These are phyloP conservation scores for Aspergillus tanneri DNA, from an alignment of 2,329 filamentous ascomycete species.

Conservation along the genomic window DNA sequence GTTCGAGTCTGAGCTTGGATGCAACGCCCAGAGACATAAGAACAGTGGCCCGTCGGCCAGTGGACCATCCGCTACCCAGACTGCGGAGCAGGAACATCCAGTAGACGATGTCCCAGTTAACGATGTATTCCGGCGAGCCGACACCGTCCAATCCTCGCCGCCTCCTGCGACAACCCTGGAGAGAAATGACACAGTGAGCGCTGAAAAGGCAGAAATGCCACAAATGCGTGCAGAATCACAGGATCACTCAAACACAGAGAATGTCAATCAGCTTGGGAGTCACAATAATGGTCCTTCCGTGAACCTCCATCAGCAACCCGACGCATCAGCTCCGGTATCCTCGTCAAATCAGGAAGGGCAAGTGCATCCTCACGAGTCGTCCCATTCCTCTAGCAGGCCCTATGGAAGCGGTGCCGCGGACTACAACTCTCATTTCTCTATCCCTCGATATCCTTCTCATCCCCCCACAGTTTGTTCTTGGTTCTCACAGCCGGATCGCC, in stretches of 20 bases:
- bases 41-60: conserved; percentile 9
- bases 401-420: too few species aligned
- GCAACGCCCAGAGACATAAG: conserved; percentile 12
- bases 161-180: not conserved
- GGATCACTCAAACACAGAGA: not conserved
- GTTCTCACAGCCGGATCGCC: too few species aligned
- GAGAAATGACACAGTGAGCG: not conserved
- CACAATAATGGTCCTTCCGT: not conserved
- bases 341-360: not conserved
- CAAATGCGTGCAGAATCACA: not conserved
- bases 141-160: not conserved
- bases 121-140: not conserved
- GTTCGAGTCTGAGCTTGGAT: conserved; percentile 38
- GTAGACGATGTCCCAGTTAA: not conserved
- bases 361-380: not conserved
- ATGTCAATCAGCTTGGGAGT: not conserved
- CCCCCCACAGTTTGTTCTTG: too few species aligned
- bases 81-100: not conserved
- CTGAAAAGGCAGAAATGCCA: not conserved
- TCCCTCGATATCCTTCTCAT: too few species aligned
- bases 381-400: not conserved
- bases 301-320: not conserved
- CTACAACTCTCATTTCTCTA: too few species aligned
- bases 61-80: not conserved
- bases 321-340: too few species aligned